Base-by-base conservation (phyloP, 345 rosid genomes). In the Eucalyptus paniculata region DNA sequence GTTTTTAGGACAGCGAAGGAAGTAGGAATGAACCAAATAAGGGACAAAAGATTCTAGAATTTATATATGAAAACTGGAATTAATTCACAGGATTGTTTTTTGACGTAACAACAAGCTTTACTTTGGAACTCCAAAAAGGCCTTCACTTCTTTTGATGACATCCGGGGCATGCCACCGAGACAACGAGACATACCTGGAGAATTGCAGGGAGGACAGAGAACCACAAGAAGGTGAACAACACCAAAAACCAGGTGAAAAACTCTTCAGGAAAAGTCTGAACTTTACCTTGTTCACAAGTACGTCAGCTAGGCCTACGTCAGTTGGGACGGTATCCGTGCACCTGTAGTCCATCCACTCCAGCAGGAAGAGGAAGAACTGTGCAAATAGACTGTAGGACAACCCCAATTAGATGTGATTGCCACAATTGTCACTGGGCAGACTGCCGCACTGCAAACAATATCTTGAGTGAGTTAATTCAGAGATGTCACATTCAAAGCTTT, bases 281-380 rank as follows among this genome's bases (percentile, higher is more conserved):
- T 88, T 62, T 45, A 93, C 97, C 95, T 95, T 96, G 91, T 91
- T 92, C 80, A 96, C 93, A 77, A 95, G 96, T 58, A 94, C 81
- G 89, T 92, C 91, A 90, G 95, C 94, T 30, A 96, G 93, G 88
- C 95, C 97, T 90, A 94, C 91, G 86, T 88, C 94, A 65, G 89
- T 90, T 47, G 96, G 96, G 40, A 95, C 91, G 6, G 93, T 69
- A 91, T 93, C 97, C 53, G 94, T 94, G 89, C 95, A 95, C 24
- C 96, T 91, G 90, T 89, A 94, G 88, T 95, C 95, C 95, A 94
- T 93, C 98, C 97, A 96, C 91, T 95, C 95, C 49, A 94, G 89
- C 89, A 94, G 89, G 92, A 92, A 95, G 87, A 96, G 90, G 88
- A 94, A 87, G 60, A 94, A 88, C 14, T 94, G 97, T 14, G 97